phyloP scores from a whole-genome alignment of 208 protist genomes.

The Wallacemonas rigidus region DNA sequence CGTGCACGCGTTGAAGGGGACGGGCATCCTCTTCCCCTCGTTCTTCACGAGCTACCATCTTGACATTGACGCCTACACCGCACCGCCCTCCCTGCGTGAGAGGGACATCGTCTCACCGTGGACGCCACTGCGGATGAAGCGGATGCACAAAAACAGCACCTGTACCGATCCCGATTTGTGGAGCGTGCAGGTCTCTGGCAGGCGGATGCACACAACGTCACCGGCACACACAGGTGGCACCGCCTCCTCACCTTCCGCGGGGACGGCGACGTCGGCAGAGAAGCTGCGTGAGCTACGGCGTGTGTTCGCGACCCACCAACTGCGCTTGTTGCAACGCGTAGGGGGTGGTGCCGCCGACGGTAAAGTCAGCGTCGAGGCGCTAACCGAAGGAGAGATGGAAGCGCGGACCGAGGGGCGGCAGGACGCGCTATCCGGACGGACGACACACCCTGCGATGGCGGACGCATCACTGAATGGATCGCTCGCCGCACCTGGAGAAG shows the following conservation, averaged over 20 bases:
- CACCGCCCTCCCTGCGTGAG: background rate
- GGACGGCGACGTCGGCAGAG: background rate
- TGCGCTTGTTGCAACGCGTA: background rate
- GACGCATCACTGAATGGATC: background rate
- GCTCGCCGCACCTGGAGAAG: background rate
- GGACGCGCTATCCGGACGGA: too few species aligned
- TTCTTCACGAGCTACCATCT: constrained; percentile 22
- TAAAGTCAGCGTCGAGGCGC: background rate
- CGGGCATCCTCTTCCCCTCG: constrained; percentile 16
- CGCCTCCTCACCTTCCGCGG: background rate
- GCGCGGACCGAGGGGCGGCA: too few species aligned
- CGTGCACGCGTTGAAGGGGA: background rate
- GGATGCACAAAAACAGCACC: background rate
- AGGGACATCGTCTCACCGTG: background rate
- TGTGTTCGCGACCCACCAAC: constrained; percentile 1
- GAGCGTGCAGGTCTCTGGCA: constrained; percentile 3
- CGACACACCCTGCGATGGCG: too few species aligned
- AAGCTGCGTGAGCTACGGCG: constrained; percentile 1
- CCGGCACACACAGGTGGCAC: background rate
- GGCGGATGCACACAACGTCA: background rate
- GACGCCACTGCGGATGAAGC: constrained; percentile 15
- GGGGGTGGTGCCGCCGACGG: background rate
- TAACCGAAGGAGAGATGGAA: too few species aligned
- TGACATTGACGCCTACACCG: background rate
- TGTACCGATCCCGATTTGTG: background rate